Evolutionary conservation across 352 stramenopile species (phyloP).

Genomic region (Phytophthora rubi): DNA sequence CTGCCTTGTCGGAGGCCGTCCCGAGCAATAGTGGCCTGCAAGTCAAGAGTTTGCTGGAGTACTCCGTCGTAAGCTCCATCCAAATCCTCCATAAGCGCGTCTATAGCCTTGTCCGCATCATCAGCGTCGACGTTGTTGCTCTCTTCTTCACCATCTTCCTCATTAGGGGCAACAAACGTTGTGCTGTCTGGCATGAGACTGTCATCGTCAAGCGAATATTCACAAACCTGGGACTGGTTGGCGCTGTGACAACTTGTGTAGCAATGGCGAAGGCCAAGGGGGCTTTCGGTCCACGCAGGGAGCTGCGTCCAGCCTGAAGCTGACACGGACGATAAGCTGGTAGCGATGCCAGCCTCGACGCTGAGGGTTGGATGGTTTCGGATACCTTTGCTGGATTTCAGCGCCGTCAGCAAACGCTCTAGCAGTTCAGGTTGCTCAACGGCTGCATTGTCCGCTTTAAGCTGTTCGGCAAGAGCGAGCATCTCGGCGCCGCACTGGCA

Average conservation of each 20-base stretch:
- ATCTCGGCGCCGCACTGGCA: slow-evolving; percentile 65
- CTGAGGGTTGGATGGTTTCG: slow-evolving; percentile 50
- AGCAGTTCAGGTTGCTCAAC: slow-evolving; percentile 22
- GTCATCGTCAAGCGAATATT: slow-evolving; percentile 62
- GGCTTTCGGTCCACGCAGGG: slow-evolving; percentile 45
- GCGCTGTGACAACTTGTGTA: slow-evolving; percentile 33
- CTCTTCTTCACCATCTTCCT: slow-evolving; percentile 26
- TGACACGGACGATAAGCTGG: slow-evolving; percentile 15
- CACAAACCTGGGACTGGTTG: slow-evolving; percentile 36
- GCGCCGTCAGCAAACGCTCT: slow-evolving; percentile 42
- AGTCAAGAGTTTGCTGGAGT: slow-evolving; percentile 40
- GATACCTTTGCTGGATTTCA: slow-evolving; percentile 59
- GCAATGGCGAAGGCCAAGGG: slow-evolving; percentile 52
- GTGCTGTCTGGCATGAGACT: slow-evolving; percentile 36
- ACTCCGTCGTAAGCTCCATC: slow-evolving; percentile 54
- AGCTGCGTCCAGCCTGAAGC: slow-evolving; percentile 44
- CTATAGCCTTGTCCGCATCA: slow-evolving; percentile 49
- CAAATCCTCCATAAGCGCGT: slow-evolving; percentile 55
- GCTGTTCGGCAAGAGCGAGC: slow-evolving; percentile 45
- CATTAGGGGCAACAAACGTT: slow-evolving; percentile 36
- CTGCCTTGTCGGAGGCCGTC: slow-evolving; percentile 54
- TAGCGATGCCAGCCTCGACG: slow-evolving; percentile 32
- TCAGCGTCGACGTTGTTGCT: slow-evolving; percentile 16
- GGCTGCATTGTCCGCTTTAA: slow-evolving; percentile 26
- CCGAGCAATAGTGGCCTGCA: slow-evolving; percentile 55